phyloP scores from a whole-genome alignment of 352 stramenopile genomes.

The Thalassiosira hispida region DNA sequence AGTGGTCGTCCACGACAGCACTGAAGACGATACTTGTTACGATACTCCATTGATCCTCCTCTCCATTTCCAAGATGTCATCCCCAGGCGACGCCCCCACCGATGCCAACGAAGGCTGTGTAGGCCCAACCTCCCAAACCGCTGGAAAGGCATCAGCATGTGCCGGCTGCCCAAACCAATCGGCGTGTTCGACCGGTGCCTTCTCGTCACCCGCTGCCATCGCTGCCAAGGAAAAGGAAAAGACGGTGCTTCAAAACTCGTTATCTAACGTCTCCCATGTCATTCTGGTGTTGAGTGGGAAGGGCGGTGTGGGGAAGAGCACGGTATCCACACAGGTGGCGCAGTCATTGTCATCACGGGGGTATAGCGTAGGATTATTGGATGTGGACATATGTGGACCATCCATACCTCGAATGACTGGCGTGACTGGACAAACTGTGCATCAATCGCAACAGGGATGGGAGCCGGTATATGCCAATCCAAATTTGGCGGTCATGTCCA shows the following conservation, averaged over 20 bases:
- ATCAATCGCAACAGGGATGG: constrained; percentile 98
- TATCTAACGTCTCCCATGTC: constrained; percentile 96
- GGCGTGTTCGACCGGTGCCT: constrained; percentile 93
- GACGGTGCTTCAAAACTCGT: constrained; percentile 67
- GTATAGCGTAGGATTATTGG: constrained; percentile 95
- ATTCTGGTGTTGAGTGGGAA: constrained; percentile 99
- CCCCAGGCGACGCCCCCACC: constrained; percentile 34
- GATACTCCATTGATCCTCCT: too few species aligned
- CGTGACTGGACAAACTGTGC: constrained; percentile 92
- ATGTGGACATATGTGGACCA: constrained; percentile 99
- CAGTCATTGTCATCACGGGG: constrained; percentile 94
- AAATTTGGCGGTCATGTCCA: constrained; percentile 99
- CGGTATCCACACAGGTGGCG: constrained; percentile 96
- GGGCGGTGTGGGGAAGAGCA: constrained; percentile 99
- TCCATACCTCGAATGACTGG: constrained; percentile 95
- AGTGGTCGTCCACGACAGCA: too few species aligned
- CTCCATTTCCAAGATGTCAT: too few species aligned
- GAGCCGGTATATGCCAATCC: constrained; percentile 97
- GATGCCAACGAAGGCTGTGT: constrained; percentile 93
- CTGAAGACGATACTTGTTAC: too few species aligned
- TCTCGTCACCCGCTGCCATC: constrained; percentile 65
- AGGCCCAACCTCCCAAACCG: constrained; percentile 91
- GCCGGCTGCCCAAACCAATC: constrained; percentile 97
- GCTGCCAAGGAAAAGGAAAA: constrained; percentile 59
- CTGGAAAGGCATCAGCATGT: constrained; percentile 94